Base-by-base conservation (phyloP, 2,329 filamentous ascomycete genomes). In the Fusarium proliferatum region DNA sequence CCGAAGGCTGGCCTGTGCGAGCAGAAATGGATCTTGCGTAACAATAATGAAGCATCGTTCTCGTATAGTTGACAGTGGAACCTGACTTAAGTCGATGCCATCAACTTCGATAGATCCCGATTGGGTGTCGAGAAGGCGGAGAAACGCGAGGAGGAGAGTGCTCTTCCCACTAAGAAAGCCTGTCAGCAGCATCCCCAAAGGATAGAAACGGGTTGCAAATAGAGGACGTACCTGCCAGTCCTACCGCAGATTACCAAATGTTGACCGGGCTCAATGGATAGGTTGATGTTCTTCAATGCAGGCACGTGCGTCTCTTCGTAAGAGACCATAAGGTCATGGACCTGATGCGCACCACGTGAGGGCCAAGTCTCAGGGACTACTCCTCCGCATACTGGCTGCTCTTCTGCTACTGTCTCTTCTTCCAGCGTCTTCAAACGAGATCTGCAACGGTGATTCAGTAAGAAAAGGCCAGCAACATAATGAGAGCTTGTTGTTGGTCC, bases 401-500 rank as follows among this genome's bases (percentile, higher is more conserved):
- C 56, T 38, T 49, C 56, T 3, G 5, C 19, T 49, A 7, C 7
- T 1, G 15, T 49, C 1, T 38, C 19, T 8, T 11, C 23, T 15
- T 59, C 56, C 19, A 59, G 12, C 1, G 23, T 38, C 33, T 59
- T 59, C 9, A 59, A 30, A 11, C 56, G 56, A 1, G 42, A 59
- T 59, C 56, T 59, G 19, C 0, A 6, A 33, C 1, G 1, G 38
- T 11, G 0, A 15, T 15, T 2, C 0, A 17, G 3, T 38, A 1
- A 28, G 26, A 26, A 26, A 26, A 26, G 26, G 26, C 6, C 26
- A 28, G 26, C 26, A 28, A 28, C 6, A 28, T 7, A 28, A 10
- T 4, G 8, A 15, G 3, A 52, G 21, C 26, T 5, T 26, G 3
- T 10, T 2, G 11, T 23, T 10, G 0, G 7, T 19, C 3, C 11